Evolutionary conservation across 805 yeast genomes (phyloP).

Genomic region (Candida germanica): DNA sequence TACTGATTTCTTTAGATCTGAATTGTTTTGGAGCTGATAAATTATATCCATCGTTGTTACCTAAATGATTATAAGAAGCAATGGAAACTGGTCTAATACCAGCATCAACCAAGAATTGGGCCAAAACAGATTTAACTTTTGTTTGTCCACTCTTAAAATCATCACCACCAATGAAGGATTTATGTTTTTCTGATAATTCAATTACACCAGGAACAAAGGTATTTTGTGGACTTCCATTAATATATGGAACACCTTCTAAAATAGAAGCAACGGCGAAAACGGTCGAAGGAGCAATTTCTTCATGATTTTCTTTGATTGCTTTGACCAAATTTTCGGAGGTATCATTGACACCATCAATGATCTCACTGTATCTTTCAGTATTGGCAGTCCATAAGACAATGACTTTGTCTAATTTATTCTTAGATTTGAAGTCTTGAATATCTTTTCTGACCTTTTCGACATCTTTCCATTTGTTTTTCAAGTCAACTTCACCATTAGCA

Average conservation of each 20-base stretch:
- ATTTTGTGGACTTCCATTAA: conserved; percentile 96
- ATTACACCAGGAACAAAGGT: conserved; percentile 95
- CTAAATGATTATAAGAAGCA: conserved; percentile 94
- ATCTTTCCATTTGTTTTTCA: conserved; percentile 78
- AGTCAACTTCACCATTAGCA: conserved; percentile 46
- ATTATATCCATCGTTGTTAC: conserved; percentile 94
- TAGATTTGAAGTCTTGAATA: conserved; percentile 70
- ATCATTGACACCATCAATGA: conserved; percentile 80
- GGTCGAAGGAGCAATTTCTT: conserved; percentile 89
- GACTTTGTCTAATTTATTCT: conserved; percentile 77
- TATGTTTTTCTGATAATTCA: conserved; percentile 77
- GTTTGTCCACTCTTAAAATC: conserved; percentile 98
- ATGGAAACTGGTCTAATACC: conserved; percentile 93
- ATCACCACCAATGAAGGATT: conserved; percentile 89
- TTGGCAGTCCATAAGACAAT: conserved; percentile 96
- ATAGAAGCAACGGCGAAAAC: conserved; percentile 91
- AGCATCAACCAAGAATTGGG: conserved; percentile 94
- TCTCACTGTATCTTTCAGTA: conserved; percentile 87
- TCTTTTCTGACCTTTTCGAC: conserved; percentile 84
- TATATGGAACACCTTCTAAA: conserved; percentile 83
- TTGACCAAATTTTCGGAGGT: conserved; percentile 75
- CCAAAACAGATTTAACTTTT: conserved; percentile 91
- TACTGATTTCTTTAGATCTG: conserved; percentile 92
- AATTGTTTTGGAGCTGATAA: conserved; percentile 89
- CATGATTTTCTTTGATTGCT: conserved; percentile 74